A percentile compares a stretch with the other conserved stretches of the same genome.
phyloP scores from a whole-genome alignment of 2,329 filamentous ascomycete genomes.

The Nemania sp. region DNA sequence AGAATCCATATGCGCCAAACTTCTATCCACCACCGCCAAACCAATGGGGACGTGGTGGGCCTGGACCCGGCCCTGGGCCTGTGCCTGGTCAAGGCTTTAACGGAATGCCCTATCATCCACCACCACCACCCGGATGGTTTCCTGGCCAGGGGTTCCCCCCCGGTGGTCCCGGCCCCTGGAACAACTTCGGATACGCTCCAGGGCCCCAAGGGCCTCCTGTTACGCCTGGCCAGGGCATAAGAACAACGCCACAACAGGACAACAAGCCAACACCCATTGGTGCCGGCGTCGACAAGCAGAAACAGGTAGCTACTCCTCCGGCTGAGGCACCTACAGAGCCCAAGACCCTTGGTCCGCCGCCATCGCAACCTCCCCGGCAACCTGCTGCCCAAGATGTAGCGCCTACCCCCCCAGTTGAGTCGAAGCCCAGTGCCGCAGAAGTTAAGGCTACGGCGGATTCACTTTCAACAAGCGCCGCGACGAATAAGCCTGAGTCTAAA shows the following conservation, averaged over 20 bases:
- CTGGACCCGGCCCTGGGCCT: slow-evolving; percentile 60
- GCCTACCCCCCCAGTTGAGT: slow-evolving; percentile 68
- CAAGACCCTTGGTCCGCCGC: slow-evolving; percentile 55
- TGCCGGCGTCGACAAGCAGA: slow-evolving; percentile 55
- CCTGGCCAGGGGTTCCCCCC: slow-evolving; percentile 77
- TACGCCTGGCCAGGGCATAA: slow-evolving; percentile 40
- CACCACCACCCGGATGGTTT: slow-evolving; percentile 78
- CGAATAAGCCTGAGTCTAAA: slow-evolving; percentile 44
- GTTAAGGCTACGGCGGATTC: slow-evolving; percentile 60
- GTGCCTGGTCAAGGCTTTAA: slow-evolving; percentile 66
- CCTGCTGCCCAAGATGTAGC: slow-evolving; percentile 49
- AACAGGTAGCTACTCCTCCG: slow-evolving; percentile 50
- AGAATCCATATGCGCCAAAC: slow-evolving; percentile 51
- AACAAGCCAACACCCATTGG: slow-evolving; percentile 57
- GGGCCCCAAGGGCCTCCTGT: slow-evolving; percentile 56
- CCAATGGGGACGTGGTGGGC: slow-evolving; percentile 59
- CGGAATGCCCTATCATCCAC: slow-evolving; percentile 79
- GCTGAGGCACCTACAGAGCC: slow-evolving; percentile 55
- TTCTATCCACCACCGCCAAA: slow-evolving; percentile 58
- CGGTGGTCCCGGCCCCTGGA: slow-evolving; percentile 63
- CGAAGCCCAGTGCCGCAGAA: slow-evolving; percentile 65
- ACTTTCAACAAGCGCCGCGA: slow-evolving; percentile 45
- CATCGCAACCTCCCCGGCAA: slow-evolving; percentile 52
- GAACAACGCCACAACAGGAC: slow-evolving; percentile 44
- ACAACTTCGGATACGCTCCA: slow-evolving; percentile 64